Percentiles rank a stretch among this genome's conserved stretches.
Evolutionary conservation across 192 early-diverging fungal genomes (phyloP).

Genomic region (Entomortierella parvispora): DNA sequence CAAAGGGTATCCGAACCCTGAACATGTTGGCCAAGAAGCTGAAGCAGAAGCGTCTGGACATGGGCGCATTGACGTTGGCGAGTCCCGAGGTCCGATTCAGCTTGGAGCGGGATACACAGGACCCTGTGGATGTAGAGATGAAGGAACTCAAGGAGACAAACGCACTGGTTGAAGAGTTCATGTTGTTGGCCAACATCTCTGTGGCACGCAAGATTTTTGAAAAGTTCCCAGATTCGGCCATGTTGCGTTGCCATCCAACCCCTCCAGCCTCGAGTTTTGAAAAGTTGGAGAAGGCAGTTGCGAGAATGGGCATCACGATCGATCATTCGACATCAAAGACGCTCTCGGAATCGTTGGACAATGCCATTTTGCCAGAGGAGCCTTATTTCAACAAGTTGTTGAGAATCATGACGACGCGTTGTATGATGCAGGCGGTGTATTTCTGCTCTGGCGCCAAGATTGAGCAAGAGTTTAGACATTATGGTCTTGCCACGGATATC

Average conservation of each 20-base stretch:
- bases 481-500: constrained; percentile 89
- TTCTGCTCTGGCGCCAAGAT: constrained; percentile 90
- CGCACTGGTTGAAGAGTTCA: constrained; percentile 97
- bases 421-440: constrained; percentile 99
- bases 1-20: constrained; percentile 73
- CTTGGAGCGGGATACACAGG: constrained; percentile 87
- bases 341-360: constrained; percentile 90
- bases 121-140: constrained; percentile 93
- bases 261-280: constrained; percentile 63
- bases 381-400: constrained; percentile 98
- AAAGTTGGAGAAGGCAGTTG: constrained; percentile 67
- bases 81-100: constrained; percentile 94
- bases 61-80: constrained; percentile 90
- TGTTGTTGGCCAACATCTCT: constrained; percentile 96
- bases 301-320: constrained; percentile 67
- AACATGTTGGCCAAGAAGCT: constrained; percentile 88
- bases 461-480: constrained; percentile 79
- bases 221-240: constrained; percentile 79
- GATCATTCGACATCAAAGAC: constrained; percentile 78
- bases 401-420: constrained; percentile 90
- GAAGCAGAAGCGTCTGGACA: constrained; percentile 79
- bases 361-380: constrained; percentile 79
- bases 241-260: constrained; percentile 81
- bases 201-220: constrained; percentile 87
- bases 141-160: constrained; percentile 90